phyloP scores from a whole-genome alignment of 1,284 basidiomycete species.

The Moniliophthora roreri region DNA sequence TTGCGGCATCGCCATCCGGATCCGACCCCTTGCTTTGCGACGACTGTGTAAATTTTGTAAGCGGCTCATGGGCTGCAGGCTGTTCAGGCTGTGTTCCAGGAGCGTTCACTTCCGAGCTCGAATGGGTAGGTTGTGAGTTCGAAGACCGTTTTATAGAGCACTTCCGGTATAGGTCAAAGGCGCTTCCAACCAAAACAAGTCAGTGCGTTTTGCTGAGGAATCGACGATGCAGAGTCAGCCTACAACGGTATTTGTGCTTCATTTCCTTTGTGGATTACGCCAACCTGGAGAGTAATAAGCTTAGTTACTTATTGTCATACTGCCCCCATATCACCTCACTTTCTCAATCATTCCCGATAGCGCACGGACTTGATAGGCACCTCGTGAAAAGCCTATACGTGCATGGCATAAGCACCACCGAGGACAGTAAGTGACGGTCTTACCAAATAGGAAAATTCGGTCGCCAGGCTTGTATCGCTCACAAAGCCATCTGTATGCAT shows the following conservation, averaged over 20 bases:
- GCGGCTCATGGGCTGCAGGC: too few species aligned
- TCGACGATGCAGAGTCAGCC: slow-evolving; percentile 6
- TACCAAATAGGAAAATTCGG: slow-evolving; percentile 37
- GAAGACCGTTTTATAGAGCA: too few species aligned
- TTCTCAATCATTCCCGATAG: slow-evolving; percentile 32
- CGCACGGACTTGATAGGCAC: slow-evolving; percentile 32
- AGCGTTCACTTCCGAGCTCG: too few species aligned
- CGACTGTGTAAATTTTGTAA: too few species aligned
- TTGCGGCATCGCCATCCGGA: not conserved
- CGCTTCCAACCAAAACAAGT: slow-evolving; percentile 17
- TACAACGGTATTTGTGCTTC: slow-evolving; percentile 36
- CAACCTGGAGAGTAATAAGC: slow-evolving; percentile 22
- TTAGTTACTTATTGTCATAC: too few species aligned
- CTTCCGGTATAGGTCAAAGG: slow-evolving; percentile 29
- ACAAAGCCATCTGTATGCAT: slow-evolving; percentile 40
- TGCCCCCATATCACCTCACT: slow-evolving; percentile 14
- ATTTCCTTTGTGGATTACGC: slow-evolving; percentile 32
- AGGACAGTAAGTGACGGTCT: not conserved
- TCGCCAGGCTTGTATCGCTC: slow-evolving; percentile 34
- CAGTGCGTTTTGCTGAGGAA: too few species aligned
- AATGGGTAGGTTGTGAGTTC: too few species aligned
- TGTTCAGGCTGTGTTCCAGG: too few species aligned
- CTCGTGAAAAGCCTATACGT: slow-evolving; percentile 33
- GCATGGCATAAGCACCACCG: not conserved
- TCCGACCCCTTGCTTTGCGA: too few species aligned